Evolutionary conservation across 2,329 filamentous ascomycete genomes (phyloP).

Genomic region (Fusarium veterinarium): DNA sequence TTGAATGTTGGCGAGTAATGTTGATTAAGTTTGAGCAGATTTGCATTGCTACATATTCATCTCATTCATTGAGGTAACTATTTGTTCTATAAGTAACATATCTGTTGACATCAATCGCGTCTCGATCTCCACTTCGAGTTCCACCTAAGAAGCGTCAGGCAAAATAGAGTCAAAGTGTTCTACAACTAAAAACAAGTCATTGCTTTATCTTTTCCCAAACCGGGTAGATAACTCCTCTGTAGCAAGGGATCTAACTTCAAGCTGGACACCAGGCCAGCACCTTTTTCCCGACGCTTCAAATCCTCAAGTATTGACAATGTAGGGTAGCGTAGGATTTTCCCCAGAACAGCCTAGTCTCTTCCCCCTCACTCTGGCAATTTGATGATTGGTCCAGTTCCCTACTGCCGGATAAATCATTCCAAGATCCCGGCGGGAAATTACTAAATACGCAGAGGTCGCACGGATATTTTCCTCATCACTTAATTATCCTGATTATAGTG

Average conservation of each 20-base stretch:
- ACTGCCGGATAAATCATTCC: neutral
- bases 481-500: neutral
- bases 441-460: neutral
- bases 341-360: fast-evolving
- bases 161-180: fast-evolving
- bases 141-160: fast-evolving
- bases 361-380: neutral
- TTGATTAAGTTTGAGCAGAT: fast-evolving
- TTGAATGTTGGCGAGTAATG: fast-evolving
- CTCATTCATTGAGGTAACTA: too few relatives aligned
- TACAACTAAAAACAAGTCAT: fast-evolving
- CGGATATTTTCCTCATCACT: neutral
- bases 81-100: too few relatives aligned
- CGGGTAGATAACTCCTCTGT: fast-evolving
- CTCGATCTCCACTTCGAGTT: fast-evolving
- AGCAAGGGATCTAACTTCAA: fast-evolving
- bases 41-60: fast-evolving
- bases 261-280: neutral
- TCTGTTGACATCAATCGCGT: too few relatives aligned
- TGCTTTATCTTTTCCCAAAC: fast-evolving
- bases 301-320: neutral
- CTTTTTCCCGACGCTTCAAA: neutral
- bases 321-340: neutral
- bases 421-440: neutral
- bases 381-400: neutral